Conservation (phyloP, 108 stramenopile genomes). For the Nitzschia sp. region DNA sequence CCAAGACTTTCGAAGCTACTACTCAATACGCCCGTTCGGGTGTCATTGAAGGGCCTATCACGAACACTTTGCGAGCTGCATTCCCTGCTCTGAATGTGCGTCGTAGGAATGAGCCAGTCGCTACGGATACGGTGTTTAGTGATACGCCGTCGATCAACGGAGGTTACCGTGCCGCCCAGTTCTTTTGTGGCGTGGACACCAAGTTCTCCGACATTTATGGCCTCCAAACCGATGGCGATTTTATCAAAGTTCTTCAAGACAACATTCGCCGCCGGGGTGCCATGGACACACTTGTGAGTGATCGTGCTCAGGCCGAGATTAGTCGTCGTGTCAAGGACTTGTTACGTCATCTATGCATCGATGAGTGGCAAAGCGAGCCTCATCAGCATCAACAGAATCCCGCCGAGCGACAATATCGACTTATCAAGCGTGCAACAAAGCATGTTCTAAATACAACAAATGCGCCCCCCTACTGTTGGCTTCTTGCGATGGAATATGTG, state of each 20-base stretch:
- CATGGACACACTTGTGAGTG: too few species aligned
- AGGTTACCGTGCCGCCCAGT: slow-evolving; percentile 1
- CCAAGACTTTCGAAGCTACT: not conserved
- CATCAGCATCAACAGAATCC: too few species aligned
- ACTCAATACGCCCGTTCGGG: not conserved
- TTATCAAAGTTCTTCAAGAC: too few species aligned
- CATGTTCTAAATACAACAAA: slow-evolving; percentile 27
- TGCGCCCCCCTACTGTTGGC: slow-evolving; percentile 28
- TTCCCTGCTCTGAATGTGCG: slow-evolving; percentile 30
- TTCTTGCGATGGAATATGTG: too few species aligned
- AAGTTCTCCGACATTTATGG: slow-evolving; percentile 21
- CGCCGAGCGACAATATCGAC: too few species aligned
- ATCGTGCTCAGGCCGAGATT: too few species aligned
- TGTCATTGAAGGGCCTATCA: not conserved
- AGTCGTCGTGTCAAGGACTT: slow-evolving; percentile 19
- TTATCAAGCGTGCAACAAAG: too few species aligned
- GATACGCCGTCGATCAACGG: not conserved
- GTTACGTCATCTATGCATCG: slow-evolving; percentile 23
- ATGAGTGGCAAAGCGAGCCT: slow-evolving; percentile 24
- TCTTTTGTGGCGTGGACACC: too few species aligned
- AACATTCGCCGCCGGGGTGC: too few species aligned
- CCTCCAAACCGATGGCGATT: too few species aligned
- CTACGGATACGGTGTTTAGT: slow-evolving; percentile 41
- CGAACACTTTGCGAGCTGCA: not conserved
- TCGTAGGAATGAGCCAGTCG: slow-evolving; percentile 22